Base-by-base conservation (phyloP, 2,329 filamentous ascomycete species). In the Boeremia lycopersici region DNA sequence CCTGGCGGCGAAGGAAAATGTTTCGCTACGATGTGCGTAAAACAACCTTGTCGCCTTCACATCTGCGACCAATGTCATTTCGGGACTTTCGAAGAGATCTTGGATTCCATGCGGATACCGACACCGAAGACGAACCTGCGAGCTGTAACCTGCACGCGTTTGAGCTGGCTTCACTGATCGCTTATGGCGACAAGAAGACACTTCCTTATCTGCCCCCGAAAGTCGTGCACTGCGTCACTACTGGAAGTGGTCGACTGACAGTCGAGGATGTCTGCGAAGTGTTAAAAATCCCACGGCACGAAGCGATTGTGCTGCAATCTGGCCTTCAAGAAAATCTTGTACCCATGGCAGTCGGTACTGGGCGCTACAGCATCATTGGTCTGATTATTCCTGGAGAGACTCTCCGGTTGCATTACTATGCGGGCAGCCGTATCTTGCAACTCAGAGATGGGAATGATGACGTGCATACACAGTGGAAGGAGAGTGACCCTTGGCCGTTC, bases 291-390 rank as follows among this genome's bases (percentile, higher is more conserved):
- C 59, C 68, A 11, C 61, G 64, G 6, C 60, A 60, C n/a, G 73
- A 80, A 53, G 71, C 75, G 0, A 70, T 80, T 15, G 62, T 81
- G 13, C 68, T 81, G 3, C 77, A 84, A 61, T 85, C 82, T 34
- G 77, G 76, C 25, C 66, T 72, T 48, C 80, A 77, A 15, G 53
- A 64, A 5, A 70, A 75, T 12, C 68, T 75, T 9, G 57, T 69
- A 4, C 78, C 77, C 1, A 68, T 79, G 42, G 74, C 76, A 12
- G 68, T 75, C 1, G 78, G 80, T 29, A 81, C 81, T 2, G 89
- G 89, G 2, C 79, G 86, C 41, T 90, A 86, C 69, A 93, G 88
- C 68, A 90, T 96, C 60, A 82, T 96, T 47, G 90, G 87, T 0
- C 76, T 91, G 0, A 81, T 87, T 9, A 81, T 88, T 9, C 69